phyloP scores from a whole-genome alignment of 331 rosid genomes.

The Stylosanthes scabra region DNA sequence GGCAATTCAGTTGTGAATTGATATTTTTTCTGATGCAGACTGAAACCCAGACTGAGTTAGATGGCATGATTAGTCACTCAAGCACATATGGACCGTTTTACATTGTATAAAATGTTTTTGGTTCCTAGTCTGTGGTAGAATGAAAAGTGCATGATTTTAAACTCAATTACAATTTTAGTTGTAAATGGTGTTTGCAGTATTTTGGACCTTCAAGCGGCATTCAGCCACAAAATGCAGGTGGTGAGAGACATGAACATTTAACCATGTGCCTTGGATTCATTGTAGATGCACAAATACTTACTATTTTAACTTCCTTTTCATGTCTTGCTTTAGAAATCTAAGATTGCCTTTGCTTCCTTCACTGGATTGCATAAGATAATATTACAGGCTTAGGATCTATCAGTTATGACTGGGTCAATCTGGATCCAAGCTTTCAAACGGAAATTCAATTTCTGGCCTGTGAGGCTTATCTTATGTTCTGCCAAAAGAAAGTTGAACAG shows the following conservation, averaged over 20 bases:
- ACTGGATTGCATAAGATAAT: slow-evolving; percentile 37
- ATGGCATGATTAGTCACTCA: slow-evolving; percentile 30
- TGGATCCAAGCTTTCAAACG: slow-evolving; percentile 33
- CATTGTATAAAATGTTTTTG: slow-evolving; percentile 39
- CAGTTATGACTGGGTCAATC: slow-evolving; percentile 36
- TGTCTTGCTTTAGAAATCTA: slow-evolving; percentile 37
- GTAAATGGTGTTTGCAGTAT: slow-evolving; percentile 65
- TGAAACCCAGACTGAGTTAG: slow-evolving; percentile 8
- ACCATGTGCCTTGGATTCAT: slow-evolving; percentile 47
- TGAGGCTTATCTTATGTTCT: slow-evolving; percentile 37
- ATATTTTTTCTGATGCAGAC: slow-evolving; percentile 31
- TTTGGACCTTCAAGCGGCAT: slow-evolving; percentile 61
- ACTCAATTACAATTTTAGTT: slow-evolving; percentile 54
- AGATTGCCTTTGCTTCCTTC: slow-evolving; percentile 21
- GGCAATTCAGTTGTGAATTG: slow-evolving; percentile 10
- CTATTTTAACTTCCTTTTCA: slow-evolving; percentile 25
- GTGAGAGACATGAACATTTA: slow-evolving; percentile 50
- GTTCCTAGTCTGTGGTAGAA: slow-evolving; percentile 52
- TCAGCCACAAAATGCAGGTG: slow-evolving; percentile 58
- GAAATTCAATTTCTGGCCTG: slow-evolving; percentile 35
- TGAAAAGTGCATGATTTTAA: slow-evolving; percentile 48
- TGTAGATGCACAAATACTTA: slow-evolving; percentile 33
- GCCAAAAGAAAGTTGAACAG: slow-evolving; percentile 38
- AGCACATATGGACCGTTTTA: slow-evolving; percentile 18
- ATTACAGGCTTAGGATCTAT: slow-evolving; percentile 38